These are phyloP conservation scores for Fusarium coicis DNA, from an alignment of 2,329 filamentous ascomycete genomes.

Conservation along the genomic window DNA sequence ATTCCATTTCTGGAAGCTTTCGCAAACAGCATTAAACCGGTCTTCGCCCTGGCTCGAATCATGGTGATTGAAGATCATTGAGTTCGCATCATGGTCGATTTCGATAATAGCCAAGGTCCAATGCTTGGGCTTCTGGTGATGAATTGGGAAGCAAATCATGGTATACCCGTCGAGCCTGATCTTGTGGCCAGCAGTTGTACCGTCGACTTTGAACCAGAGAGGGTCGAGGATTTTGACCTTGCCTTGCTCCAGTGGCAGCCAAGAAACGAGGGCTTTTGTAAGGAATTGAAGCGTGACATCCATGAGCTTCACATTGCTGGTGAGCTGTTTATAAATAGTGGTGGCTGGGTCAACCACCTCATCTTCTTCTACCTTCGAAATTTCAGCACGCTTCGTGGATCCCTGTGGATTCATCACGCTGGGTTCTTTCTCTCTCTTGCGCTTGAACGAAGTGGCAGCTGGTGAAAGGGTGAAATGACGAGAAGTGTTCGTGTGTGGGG, in stretches of 20 bases:
- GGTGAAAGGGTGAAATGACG: neutral
- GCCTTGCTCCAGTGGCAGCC: neutral
- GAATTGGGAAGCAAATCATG: neutral
- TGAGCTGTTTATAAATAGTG: neutral
- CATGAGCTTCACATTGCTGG: neutral
- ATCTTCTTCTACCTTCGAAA: neutral
- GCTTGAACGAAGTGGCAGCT: neutral
- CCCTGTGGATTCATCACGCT: neutral
- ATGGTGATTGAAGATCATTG: neutral
- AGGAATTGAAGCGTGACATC: neutral
- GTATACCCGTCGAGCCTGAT: neutral
- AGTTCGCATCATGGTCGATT: neutral
- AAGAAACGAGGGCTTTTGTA: neutral
- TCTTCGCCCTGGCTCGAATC: neutral
- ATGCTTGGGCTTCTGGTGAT: neutral
- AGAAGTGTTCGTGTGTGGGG: neutral
- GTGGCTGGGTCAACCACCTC: neutral
- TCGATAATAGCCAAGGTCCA: neutral
- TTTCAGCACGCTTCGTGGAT: neutral
- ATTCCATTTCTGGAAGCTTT: neutral
- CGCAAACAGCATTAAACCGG: neutral
- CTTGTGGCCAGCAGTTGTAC: neutral
- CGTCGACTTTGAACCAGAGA: conserved; percentile 6
- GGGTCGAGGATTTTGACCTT: neutral
- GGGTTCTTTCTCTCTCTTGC: neutral